Conservation (phyloP, 148 eudicot genomes). For the Rhododendron henanense region DNA sequence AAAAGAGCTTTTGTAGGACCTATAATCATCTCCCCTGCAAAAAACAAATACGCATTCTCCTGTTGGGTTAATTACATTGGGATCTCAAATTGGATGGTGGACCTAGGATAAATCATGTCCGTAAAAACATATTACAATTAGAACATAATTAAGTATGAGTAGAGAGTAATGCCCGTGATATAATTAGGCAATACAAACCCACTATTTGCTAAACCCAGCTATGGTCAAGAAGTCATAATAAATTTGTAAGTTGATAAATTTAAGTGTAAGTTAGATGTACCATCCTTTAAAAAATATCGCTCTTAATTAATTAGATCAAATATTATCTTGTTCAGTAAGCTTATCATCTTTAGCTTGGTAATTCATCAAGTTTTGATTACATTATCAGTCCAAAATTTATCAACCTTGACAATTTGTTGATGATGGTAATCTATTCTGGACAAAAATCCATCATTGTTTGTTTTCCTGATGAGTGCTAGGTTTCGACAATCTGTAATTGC, state of each 20-base stretch:
- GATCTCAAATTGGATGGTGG: not conserved
- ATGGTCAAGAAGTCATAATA: not conserved
- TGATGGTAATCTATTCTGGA: not conserved
- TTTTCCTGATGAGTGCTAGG: not conserved
- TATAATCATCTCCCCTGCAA: constrained; percentile 83
- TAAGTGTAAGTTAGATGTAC: no score
- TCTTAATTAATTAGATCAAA: not conserved
- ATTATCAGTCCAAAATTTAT: not conserved
- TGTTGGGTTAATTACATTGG: no score
- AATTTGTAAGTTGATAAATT: no score
- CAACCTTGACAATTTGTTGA: not conserved
- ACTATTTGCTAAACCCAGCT: not conserved
- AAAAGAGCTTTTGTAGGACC: constrained; percentile 55
- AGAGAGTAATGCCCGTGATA: not conserved
- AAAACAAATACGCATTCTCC: not conserved
- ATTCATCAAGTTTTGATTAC: not conserved
- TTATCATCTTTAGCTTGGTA: not conserved
- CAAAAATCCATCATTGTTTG: not conserved
- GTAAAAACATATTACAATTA: not conserved
- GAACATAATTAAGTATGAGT: not conserved
- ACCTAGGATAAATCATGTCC: not conserved
- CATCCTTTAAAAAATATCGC: not conserved
- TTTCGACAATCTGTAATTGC: not conserved
- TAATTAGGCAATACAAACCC: not conserved
- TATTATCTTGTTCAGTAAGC: not conserved